phyloP scores from a whole-genome alignment of 2,329 filamentous ascomycete species.

The Chaetomiaceae sp. region DNA sequence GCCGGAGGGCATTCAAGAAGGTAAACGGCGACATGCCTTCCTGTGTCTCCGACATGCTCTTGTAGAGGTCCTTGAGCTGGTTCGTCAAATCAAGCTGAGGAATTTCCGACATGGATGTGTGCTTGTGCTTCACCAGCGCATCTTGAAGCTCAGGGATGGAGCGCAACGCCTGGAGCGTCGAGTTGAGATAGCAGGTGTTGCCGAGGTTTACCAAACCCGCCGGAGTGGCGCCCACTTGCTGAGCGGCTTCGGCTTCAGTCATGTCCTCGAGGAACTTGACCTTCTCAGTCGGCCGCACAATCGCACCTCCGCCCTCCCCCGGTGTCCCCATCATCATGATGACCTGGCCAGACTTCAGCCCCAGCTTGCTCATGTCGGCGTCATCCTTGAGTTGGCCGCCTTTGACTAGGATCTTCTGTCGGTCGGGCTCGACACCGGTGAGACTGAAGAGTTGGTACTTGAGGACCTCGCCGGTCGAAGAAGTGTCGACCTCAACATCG shows the following conservation, averaged over 20 bases:
- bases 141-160: constrained; percentile 87
- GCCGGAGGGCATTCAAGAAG: constrained; percentile 77
- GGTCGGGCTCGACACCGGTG: constrained; percentile 91
- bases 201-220: constrained; percentile 87
- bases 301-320: constrained; percentile 55
- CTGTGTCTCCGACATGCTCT: constrained; percentile 84
- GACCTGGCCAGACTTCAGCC: constrained; percentile 76
- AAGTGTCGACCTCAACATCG: constrained; percentile 84
- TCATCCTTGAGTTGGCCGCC: constrained; percentile 95
- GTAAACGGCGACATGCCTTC: constrained; percentile 76
- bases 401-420: constrained; percentile 94
- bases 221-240: constrained; percentile 76
- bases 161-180: constrained; percentile 86
- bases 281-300: constrained; percentile 71
- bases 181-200: constrained; percentile 98
- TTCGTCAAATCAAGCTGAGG: constrained; percentile 68
- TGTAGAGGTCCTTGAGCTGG: constrained; percentile 78
- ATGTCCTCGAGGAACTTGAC: constrained; percentile 95
- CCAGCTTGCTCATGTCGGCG: constrained; percentile 75
- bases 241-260: constrained; percentile 87
- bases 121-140: constrained; percentile 64
- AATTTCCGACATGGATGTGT: constrained; percentile 30
- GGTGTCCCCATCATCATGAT: constrained; percentile 98
- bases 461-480: constrained; percentile 83
- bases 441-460: constrained; percentile 94